Evolutionary conservation across 371 early-diverging fungal species (phyloP).

Genomic region (Spraguea lophii): DNA sequence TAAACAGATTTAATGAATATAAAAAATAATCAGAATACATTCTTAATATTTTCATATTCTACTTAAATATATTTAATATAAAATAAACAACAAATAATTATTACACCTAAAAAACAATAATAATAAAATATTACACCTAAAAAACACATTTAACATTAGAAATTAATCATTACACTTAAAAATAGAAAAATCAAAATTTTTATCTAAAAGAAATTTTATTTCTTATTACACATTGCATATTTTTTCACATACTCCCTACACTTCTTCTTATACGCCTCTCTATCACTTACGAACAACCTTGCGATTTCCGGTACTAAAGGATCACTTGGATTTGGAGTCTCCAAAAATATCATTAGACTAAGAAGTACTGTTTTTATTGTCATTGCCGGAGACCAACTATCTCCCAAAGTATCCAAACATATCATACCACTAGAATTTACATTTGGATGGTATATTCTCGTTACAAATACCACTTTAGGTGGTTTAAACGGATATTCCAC

Average conservation of each 20-base stretch:
- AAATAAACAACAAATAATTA: too few relatives aligned
- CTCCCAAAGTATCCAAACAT: conserved; percentile 84
- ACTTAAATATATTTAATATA: too few relatives aligned
- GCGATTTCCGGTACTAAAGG: conserved; percentile 88
- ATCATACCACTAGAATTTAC: conserved; percentile 92
- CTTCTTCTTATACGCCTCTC: conserved; percentile 44
- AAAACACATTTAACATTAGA: too few relatives aligned
- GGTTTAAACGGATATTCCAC: conserved; percentile 97
- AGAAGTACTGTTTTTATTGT: conserved; percentile 80
- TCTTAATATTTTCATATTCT: too few relatives aligned
- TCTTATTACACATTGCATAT: too few relatives aligned
- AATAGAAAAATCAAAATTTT: too few relatives aligned
- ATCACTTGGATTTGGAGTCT: conserved; percentile 88
- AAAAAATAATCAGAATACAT: too few relatives aligned
- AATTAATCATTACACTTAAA: too few relatives aligned
- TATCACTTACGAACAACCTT: conserved; percentile 76
- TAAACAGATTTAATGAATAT: too few relatives aligned
- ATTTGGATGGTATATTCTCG: conserved; percentile 91
- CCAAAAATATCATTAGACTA: conserved; percentile 79
- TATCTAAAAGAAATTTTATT: too few relatives aligned
- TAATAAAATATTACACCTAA: too few relatives aligned
- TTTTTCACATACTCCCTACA: conserved; percentile 36
- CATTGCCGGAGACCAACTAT: conserved; percentile 94
- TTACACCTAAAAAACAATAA: too few relatives aligned
- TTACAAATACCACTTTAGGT: conserved; percentile 81